Evolutionary conservation across 2,329 filamentous ascomycete species (phyloP), one percentile per base, ranked within the genome.

Genomic region (Trichoderma sp.): DNA sequence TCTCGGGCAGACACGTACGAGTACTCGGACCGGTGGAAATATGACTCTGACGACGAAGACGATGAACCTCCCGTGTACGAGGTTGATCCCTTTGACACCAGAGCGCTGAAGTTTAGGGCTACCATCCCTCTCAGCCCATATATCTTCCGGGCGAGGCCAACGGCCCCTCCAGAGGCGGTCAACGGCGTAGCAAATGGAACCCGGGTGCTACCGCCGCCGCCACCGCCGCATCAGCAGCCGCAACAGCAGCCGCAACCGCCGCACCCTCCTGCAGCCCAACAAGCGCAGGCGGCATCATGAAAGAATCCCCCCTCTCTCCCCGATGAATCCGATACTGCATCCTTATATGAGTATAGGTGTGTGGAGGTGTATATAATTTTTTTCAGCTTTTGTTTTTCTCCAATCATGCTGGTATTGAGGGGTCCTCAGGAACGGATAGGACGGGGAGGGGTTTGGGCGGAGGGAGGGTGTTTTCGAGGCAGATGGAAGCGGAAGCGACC

Each of bases 41-140:
- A 92, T 80, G 92, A 96, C 75, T 89, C 90, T 29, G 92, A 97
- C 73, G 92, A 93, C 70, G 92, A 94, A 71, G 92, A 96, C 56
- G 91, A 94, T 63, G 91, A 93, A 67, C 87, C 89, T 66, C 84
- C 90, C 27, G 83, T 89, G 69, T 93, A 93, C 81, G 86, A 90
- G 66, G 85, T 94, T 68, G 93, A 97, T 76, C 91, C 90, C 42
- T 89, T 85, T 72, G 86, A 87, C 72, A 85, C 84, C 17, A 80
- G 82, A 25, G 84, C 86, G 25, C 78, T 90, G 72, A 87, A 84
- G 72, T 90, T 89, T 72, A 81, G 88, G 45, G 84, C 87, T n/a
- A 85, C 83, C 7, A 85, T 88, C 22, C 86, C 85, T 1, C 75
- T 86, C 42, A 83, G 81, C 53, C 77, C 80, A 59, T 79, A 80